Evolutionary conservation across 176 grass and related monocot genomes (phyloP).

Genomic region (Paspalum notatum): DNA sequence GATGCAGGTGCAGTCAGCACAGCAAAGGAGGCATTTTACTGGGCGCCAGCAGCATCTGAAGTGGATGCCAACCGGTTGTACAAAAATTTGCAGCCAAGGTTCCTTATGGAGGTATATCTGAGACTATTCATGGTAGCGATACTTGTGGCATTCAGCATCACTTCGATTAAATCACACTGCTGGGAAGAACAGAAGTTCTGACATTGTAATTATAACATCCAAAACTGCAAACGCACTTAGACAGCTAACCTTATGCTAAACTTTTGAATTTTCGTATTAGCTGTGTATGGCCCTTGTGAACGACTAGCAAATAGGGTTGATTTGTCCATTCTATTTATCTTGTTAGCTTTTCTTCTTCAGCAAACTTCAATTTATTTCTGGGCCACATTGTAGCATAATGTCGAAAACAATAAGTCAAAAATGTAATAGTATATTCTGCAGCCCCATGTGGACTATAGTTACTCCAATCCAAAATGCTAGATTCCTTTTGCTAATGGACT

Average conservation of each 20-base stretch:
- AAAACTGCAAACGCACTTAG: neutral
- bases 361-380: neutral
- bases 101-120: constrained; percentile 75
- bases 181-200: neutral
- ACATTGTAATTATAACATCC: neutral
- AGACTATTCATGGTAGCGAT: constrained; percentile 38
- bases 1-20: constrained; percentile 33
- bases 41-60: constrained; percentile 51
- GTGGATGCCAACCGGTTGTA: constrained; percentile 69
- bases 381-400: constrained; percentile 4
- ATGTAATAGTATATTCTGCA: constrained; percentile 5
- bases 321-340: neutral
- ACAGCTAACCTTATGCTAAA: neutral
- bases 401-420: neutral
- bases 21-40: constrained; percentile 60
- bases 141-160: neutral
- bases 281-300: neutral
- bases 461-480: constrained; percentile 1
- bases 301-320: neutral
- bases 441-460: neutral
- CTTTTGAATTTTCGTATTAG: constrained; percentile 23
- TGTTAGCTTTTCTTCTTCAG: neutral
- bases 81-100: constrained; percentile 80
- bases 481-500: constrained; percentile 25
- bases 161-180: constrained; percentile 4